Conservation (phyloP, 2,329 filamentous ascomycete genomes). For the Arthrobotrys musiformis region DNA sequence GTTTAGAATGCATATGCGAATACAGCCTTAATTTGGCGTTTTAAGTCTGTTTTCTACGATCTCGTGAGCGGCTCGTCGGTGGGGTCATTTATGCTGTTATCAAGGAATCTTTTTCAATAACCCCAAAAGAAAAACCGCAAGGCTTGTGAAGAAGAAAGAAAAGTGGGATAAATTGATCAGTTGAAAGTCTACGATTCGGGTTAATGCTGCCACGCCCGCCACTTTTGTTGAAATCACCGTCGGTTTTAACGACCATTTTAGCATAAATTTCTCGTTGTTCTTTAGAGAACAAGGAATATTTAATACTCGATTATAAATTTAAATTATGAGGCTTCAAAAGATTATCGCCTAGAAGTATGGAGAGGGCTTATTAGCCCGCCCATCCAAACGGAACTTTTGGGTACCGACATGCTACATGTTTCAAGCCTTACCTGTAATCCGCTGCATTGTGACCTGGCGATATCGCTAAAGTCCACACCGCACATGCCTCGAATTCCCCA, state of each 20-base stretch:
- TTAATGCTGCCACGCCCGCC: constrained; percentile 22
- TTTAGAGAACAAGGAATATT: constrained; percentile 10
- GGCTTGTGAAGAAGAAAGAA: constrained; percentile 3
- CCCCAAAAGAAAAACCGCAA: constrained; percentile 1
- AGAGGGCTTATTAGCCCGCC: background rate
- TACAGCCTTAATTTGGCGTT: constrained; percentile 52
- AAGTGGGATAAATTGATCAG: constrained; percentile 26
- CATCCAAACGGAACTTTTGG: constrained; percentile 45
- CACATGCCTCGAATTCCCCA: constrained; percentile 26
- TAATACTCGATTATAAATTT: constrained; percentile 1
- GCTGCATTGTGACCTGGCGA: constrained; percentile 44
- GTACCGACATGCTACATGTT: constrained; percentile 44
- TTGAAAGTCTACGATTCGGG: constrained; percentile 5
- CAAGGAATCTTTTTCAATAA: constrained; percentile 27
- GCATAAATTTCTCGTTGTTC: constrained; percentile 6
- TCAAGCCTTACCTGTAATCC: constrained; percentile 32
- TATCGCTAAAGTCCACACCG: constrained; percentile 41
- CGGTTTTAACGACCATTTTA: constrained; percentile 19
- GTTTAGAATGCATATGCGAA: constrained; percentile 50
- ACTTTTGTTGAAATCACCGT: constrained; percentile 12
- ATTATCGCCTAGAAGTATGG: background rate
- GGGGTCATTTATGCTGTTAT: constrained; percentile 37
- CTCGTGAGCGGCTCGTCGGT: constrained; percentile 18
- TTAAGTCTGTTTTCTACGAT: constrained; percentile 23
- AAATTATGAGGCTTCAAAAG: constrained; percentile 1